Evolutionary conservation across 78 protist genomes (phyloP), one percentile per base, ranked within the genome.

Genomic region (Mastigamoeba balamuthi): DNA sequence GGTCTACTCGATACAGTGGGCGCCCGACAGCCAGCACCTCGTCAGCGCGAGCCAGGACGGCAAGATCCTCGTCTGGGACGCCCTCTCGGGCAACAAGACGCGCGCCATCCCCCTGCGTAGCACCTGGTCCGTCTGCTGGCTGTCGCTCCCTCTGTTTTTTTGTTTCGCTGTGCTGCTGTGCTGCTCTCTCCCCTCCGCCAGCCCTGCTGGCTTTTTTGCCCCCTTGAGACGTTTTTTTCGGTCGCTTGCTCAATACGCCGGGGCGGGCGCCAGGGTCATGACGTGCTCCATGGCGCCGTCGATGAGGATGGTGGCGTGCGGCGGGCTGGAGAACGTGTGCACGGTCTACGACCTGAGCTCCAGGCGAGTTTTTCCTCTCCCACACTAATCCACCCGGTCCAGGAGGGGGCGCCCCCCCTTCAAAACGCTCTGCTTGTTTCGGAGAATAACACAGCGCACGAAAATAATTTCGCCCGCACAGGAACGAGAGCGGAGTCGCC

Each of bases 1-100:
- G 80, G 89, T 96, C 67, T 93, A 93, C 73, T 85, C 99, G 28
- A 71, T 96, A 89, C 91, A 85, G 52, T 96, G 99, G 99, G 72
- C 93, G 29, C 53, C 64, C n/a, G 96, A 93, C 76, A 67, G 64
- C 17, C 52, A 68, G 53, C 90, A 90, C 71, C 72, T 95, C 25
- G 96, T 95, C 29, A 66, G 84, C n/a, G 98, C 97, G 23, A 84
- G 93, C 1, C 98, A 95, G 72, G 98, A 95, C 43, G 98, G 97
- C 63, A 92, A 91, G 83, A 86, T 95, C 38, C 67, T 95, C 28
- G 91, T 95, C 33, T 95, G 98, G 98, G 89, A 95, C 40, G 97
- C 95, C 52, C 48, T 82, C 63, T 77, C 94, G 6, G 71, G 78
- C 1, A 82, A 88, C 78, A 81, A 90, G 76, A 73, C 91, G 0